Conservation (phyloP, 441 rosid genomes). For the Iberis amara region DNA sequence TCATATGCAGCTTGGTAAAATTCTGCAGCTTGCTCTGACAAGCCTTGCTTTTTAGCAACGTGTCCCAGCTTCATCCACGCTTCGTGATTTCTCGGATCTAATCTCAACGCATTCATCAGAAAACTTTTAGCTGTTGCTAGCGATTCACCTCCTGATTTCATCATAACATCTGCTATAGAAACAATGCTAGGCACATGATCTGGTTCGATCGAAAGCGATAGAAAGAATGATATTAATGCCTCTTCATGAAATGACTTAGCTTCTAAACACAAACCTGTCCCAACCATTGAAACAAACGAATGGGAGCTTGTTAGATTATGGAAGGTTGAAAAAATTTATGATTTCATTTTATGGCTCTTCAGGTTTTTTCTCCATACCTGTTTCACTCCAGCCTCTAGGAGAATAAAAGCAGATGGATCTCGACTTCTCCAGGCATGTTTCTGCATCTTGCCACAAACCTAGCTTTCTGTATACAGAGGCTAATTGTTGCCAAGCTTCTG, state of each 20-base stretch:
- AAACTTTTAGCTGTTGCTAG: conserved; percentile 70
- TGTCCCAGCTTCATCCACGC: conserved; percentile 82
- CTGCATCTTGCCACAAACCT: conserved; percentile 62
- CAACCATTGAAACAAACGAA: conserved; percentile 6
- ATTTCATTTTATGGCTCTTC: neutral
- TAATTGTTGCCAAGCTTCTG: conserved; percentile 78
- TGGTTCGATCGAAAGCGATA: conserved; percentile 68
- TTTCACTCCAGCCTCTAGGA: conserved; percentile 69
- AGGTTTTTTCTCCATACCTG: conserved; percentile 40
- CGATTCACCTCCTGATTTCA: conserved; percentile 47
- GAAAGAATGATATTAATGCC: conserved; percentile 62
- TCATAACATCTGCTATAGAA: conserved; percentile 62
- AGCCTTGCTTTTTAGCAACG: conserved; percentile 78
- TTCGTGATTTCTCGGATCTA: conserved; percentile 68
- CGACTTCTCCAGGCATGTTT: conserved; percentile 67
- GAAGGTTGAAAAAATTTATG: neutral
- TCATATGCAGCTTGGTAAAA: conserved; percentile 92
- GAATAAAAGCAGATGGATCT: conserved; percentile 55
- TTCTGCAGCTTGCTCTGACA: conserved; percentile 74
- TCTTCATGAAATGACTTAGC: conserved; percentile 64
- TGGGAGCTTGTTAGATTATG: neutral
- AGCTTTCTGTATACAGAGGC: conserved; percentile 57
- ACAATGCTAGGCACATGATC: conserved; percentile 76
- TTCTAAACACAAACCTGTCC: conserved; percentile 59
- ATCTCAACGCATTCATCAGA: conserved; percentile 66